Evolutionary conservation across 768 basidiomycete genomes (phyloP).

Genomic region (Gloeostereum incarnatum): DNA sequence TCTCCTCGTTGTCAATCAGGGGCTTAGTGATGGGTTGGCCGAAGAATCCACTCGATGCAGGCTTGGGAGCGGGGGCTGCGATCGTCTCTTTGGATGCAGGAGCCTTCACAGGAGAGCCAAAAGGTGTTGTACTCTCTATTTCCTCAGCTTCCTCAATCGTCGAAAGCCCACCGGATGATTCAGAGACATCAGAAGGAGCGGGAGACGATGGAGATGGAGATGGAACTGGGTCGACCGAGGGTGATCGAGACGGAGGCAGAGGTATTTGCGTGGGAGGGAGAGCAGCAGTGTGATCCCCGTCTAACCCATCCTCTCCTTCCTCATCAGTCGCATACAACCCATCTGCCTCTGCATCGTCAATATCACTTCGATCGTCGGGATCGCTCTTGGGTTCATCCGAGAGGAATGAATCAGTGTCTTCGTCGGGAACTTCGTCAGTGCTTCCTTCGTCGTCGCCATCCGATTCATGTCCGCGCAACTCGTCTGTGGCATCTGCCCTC

Average conservation of each 20-base stretch:
- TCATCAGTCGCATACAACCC: slow-evolving; percentile 17
- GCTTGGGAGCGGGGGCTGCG: slow-evolving; percentile 12
- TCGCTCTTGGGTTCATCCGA: slow-evolving; percentile 15
- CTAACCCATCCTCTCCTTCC: slow-evolving; percentile 16
- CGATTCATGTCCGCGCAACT: too few relatives aligned
- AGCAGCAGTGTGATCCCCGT: slow-evolving; percentile 19
- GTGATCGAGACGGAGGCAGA: slow-evolving; percentile 34
- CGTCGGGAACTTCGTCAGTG: slow-evolving; percentile 21
- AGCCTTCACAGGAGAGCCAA: slow-evolving; percentile 48
- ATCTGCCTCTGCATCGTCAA: slow-evolving; percentile 14
- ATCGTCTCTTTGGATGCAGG: slow-evolving; percentile 17
- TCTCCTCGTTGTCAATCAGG: slow-evolving; percentile 56
- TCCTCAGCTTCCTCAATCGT: slow-evolving; percentile 27
- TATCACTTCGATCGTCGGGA: neutral
- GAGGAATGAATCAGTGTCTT: too few relatives aligned
- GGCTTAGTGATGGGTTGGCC: slow-evolving; percentile 54
- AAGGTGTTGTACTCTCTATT: slow-evolving; percentile 55
- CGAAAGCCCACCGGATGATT: slow-evolving; percentile 15
- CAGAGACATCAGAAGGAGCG: slow-evolving; percentile 17
- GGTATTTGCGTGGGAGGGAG: slow-evolving; percentile 20
- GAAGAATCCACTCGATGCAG: slow-evolving; percentile 34
- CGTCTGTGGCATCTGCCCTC: too few relatives aligned
- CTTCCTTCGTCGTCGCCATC: too few relatives aligned
- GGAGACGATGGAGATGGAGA: slow-evolving; percentile 26
- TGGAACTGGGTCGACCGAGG: slow-evolving; percentile 51